Evolutionary conservation across 192 early-diverging fungal genomes (phyloP).

Genomic region (Pilaira anomala): DNA sequence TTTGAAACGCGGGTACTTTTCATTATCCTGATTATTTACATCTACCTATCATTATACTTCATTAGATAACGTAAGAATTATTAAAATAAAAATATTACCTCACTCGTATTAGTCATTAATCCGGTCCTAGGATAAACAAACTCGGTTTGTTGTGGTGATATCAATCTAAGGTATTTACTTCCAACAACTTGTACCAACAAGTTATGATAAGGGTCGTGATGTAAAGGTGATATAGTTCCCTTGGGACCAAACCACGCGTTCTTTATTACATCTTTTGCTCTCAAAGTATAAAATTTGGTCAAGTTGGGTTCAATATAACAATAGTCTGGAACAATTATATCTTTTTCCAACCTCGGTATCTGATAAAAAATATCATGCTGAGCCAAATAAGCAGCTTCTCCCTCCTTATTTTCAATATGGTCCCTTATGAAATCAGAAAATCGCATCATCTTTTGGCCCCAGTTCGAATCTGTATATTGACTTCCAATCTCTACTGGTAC

Average conservation of each 20-base stretch:
- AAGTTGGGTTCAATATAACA: conserved; percentile 42
- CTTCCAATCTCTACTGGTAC: conserved; percentile 83
- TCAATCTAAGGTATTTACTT: conserved; percentile 72
- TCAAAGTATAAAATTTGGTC: conserved; percentile 19
- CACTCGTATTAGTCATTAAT: conserved; percentile 71
- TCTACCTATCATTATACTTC: conserved; percentile 52
- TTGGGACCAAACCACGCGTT: conserved; percentile 84
- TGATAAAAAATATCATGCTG: conserved; percentile 85
- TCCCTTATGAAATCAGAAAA: conserved; percentile 68
- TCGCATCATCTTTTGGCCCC: conserved; percentile 71
- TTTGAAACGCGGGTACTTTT: conserved; percentile 52
- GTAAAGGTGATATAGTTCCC: conserved; percentile 81
- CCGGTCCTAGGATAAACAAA: conserved; percentile 58
- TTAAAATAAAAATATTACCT: conserved; percentile 34
- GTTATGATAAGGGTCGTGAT: conserved; percentile 80
- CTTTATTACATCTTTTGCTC: conserved; percentile 44
- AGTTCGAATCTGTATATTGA: conserved; percentile 72
- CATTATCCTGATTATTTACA: conserved; percentile 57
- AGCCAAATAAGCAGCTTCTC: conserved; percentile 66
- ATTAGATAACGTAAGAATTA: conserved; percentile 1
- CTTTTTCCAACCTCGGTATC: conserved; percentile 61
- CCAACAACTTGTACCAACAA: conserved; percentile 84
- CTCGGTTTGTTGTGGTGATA: conserved; percentile 56
- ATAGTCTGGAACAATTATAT: conserved; percentile 79
- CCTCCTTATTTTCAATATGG: conserved; percentile 25